Evolutionary conservation across 805 yeast species (phyloP), one percentile per base, ranked within the genome.

Genomic region (Helenozyma baotianmanensis): DNA sequence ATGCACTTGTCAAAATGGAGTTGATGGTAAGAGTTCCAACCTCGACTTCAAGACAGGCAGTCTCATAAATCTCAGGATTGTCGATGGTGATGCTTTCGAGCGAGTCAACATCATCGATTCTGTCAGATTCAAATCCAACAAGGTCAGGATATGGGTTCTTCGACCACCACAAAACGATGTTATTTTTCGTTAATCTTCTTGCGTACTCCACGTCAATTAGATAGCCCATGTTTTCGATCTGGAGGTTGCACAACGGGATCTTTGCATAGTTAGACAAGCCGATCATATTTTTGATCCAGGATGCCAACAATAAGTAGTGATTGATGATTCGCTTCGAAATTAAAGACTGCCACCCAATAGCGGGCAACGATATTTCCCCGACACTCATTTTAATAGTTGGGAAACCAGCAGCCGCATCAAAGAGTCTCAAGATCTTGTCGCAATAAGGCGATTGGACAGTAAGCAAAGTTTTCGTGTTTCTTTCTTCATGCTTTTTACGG

Each of bases 101-200:
- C 22, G 58, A 62, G 33, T 78, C 81, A 38, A 77, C 82, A 36
- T 77, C 78, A 14, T 66, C 62, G 14, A 65, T 43, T 8, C 62
- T 64, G 48, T 83, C 92, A 46, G 71, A 74, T 53, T 87, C 89
- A 26, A 63, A 51, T 1, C 95, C 96, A 19, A 96, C 97, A 49
- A 76, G 80, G 50, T 87, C 96, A 0, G 96, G 90, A 27, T 72
- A 58, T 1, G 90, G 83, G 13, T 70, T 68, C 3, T 80, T 75
- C 0, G 95, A 84, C 97, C 98, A 92, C 97, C 98, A 92, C 19
- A 94, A 62, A 5, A 90, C 81, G 25, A 84, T 74, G 39, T 78
- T 76, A 29, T 76, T 74, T 29, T 76, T 70, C 13, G 65, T 65
- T 35, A 92, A 68, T 32, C 79, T 69, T 48, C 98, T 69, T 0